Evolutionary conservation across 129 eudicot species (phyloP).

Genomic region (Erigeron canadensis): DNA sequence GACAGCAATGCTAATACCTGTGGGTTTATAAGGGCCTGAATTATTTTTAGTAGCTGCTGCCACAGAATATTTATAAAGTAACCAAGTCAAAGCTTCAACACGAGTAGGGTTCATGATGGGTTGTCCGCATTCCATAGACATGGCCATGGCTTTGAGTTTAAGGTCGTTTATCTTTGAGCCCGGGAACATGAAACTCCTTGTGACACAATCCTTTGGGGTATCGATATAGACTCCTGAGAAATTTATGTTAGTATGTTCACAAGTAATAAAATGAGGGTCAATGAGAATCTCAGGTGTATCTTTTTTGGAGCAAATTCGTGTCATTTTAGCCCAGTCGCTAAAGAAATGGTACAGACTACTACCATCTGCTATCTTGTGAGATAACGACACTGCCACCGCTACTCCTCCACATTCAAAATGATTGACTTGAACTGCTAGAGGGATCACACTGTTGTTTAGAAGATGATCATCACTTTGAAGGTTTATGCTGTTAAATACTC

Average conservation of each 20-base stretch:
- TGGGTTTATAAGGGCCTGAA: background rate
- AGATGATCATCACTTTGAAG: background rate
- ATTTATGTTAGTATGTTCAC: background rate
- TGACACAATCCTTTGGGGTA: background rate
- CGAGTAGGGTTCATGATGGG: constrained; percentile 14
- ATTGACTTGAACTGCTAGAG: constrained; percentile 8
- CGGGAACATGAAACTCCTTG: background rate
- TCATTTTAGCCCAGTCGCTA: background rate
- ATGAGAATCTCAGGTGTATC: background rate
- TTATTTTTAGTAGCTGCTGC: background rate
- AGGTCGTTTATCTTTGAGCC: constrained; percentile 15
- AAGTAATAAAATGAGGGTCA: background rate
- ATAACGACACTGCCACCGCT: constrained; percentile 8
- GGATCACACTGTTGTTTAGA: background rate
- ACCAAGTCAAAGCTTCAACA: constrained; percentile 7
- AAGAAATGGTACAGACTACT: background rate
- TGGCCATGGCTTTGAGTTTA: background rate
- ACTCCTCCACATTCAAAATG: constrained; percentile 19
- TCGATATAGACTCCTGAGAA: background rate
- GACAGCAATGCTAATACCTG: background rate
- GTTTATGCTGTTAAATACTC: background rate
- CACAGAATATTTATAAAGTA: background rate
- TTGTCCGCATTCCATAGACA: background rate
- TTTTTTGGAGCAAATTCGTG: background rate
- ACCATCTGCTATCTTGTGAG: constrained; percentile 21